Evolutionary conservation across 1,139 yeast genomes (phyloP), one percentile per base, ranked within the genome.

Genomic region (Taphrina wiesneri): DNA sequence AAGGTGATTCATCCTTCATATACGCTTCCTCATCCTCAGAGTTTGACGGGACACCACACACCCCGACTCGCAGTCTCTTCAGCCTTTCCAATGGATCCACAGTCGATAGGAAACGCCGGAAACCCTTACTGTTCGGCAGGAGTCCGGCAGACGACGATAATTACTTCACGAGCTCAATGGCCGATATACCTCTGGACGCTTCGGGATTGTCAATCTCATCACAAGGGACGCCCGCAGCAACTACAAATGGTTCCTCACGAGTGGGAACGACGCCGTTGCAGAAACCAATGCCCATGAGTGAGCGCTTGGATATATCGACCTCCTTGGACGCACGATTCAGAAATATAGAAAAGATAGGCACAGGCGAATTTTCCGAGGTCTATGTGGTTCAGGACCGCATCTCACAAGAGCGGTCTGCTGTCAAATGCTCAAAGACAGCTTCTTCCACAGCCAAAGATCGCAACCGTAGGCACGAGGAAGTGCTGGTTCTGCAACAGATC

Each of bases 301-400:
- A 45, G 13, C 43, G 43, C 19, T n/a, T 45, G 13, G 49, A 45
- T 6, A 47, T 46, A 25, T 30, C 64, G 11, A 15, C 56, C 3
- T n/a, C 46, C 30, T 78, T 82, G 56, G 81, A 85, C 41, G 57
- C 56, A 9, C 85, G 86, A 74, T 92, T 92, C 77, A 89, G 83
- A 65, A 84, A 86, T 71, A 90, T 92, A 56, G 82, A 83, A 64
- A 77, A 86, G 61, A 80, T 91, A 63, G 97, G 96, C 2, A 80
- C 83, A 49, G 98, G 99, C 23, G 96, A 90, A 75, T 93, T 93
- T 74, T 89, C 97, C 2, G 80, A 86, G 54, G 98, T 96, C 13
- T 93, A 85, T 76, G 90, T 88, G 77, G 89, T 70, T 82, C 85
- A 76, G 83, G 87, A 73, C 78, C 83, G 71, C 23, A 56, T 54